A percentile compares a stretch with the other conserved stretches of the same genome.
phyloP scores from a whole-genome alignment of 768 basidiomycete species.

The Sistotremastrum suecicum region DNA sequence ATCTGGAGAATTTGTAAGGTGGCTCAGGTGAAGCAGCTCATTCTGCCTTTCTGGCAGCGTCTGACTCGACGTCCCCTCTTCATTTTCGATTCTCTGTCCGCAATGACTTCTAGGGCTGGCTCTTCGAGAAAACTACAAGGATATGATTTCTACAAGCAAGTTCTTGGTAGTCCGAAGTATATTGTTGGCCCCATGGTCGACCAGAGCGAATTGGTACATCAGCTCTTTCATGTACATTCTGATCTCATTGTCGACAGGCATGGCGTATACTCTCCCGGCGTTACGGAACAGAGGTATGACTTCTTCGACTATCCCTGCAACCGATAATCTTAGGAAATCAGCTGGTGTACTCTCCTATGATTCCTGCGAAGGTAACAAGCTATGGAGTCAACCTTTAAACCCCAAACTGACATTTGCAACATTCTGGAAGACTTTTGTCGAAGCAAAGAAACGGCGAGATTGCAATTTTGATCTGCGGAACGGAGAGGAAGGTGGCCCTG shows the following conservation, averaged over 20 bases:
- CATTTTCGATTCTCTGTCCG: too few relatives aligned
- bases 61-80: too few relatives aligned
- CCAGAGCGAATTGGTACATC: conserved; percentile 83
- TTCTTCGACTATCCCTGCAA: conserved; percentile 4
- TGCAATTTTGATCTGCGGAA: conserved; percentile 51
- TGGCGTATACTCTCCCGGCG: conserved; percentile 76
- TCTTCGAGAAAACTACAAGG: conserved; percentile 38
- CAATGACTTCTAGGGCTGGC: too few relatives aligned
- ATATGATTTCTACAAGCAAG: conserved; percentile 70
- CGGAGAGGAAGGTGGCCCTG: conserved; percentile 71
- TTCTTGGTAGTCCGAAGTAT: conserved; percentile 74
- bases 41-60: too few relatives aligned
- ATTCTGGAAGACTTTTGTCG: conserved; percentile 42
- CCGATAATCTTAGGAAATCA: conserved; percentile 18
- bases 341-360: conserved; percentile 97
- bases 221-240: background rate
- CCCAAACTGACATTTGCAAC: too few relatives aligned
- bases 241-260: conserved; percentile 35
- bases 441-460: conserved; percentile 40
- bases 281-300: conserved; percentile 62
- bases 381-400: background rate
- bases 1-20: too few relatives aligned
- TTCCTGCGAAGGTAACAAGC: conserved; percentile 65
- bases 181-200: conserved; percentile 99
- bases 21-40: too few relatives aligned